Conservation (phyloP, 192 early-diverging fungal genomes). For the Podila minutissima region DNA sequence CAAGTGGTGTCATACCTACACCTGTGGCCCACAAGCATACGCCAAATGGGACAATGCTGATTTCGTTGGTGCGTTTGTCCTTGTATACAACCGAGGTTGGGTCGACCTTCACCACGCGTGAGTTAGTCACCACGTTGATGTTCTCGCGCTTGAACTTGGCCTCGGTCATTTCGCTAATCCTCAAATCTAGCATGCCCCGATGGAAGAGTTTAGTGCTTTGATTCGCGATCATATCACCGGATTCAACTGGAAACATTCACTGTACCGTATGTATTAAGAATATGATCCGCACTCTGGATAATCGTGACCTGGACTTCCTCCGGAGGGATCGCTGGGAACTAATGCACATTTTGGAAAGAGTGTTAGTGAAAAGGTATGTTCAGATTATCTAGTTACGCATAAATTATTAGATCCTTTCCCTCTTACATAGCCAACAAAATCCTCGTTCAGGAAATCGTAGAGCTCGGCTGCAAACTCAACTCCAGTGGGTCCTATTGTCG, state of each 20-base stretch:
- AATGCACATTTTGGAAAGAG: slow-evolving; percentile 12
- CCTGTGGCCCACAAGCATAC: slow-evolving; percentile 67
- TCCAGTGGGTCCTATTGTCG: slow-evolving; percentile 54
- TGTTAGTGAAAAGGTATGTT: neutral
- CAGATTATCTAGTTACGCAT: no score
- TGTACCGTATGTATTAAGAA: slow-evolving; percentile 72
- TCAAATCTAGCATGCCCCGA: slow-evolving; percentile 51
- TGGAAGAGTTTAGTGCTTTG: neutral
- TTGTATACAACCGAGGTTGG: slow-evolving; percentile 63
- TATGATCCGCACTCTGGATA: slow-evolving; percentile 76
- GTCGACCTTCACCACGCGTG: slow-evolving; percentile 70
- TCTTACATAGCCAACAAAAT: slow-evolving; percentile 66
- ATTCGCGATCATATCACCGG: neutral
- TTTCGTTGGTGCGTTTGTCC: slow-evolving; percentile 51
- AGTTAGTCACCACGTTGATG: slow-evolving; percentile 74
- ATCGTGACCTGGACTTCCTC: slow-evolving; percentile 66
- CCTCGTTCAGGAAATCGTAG: slow-evolving; percentile 65
- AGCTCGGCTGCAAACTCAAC: slow-evolving; percentile 75
- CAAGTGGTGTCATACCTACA: slow-evolving; percentile 68
- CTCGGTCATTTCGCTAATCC: slow-evolving; percentile 74
- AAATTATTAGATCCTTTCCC: no score
- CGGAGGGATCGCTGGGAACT: slow-evolving; percentile 71
- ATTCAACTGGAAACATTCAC: neutral
- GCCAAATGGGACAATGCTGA: slow-evolving; percentile 54
- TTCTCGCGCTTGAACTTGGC: slow-evolving; percentile 69